These are phyloP conservation scores for Ophiocordyceps unilateralis DNA, from an alignment of 2,329 filamentous ascomycete genomes.

Conservation along the genomic window DNA sequence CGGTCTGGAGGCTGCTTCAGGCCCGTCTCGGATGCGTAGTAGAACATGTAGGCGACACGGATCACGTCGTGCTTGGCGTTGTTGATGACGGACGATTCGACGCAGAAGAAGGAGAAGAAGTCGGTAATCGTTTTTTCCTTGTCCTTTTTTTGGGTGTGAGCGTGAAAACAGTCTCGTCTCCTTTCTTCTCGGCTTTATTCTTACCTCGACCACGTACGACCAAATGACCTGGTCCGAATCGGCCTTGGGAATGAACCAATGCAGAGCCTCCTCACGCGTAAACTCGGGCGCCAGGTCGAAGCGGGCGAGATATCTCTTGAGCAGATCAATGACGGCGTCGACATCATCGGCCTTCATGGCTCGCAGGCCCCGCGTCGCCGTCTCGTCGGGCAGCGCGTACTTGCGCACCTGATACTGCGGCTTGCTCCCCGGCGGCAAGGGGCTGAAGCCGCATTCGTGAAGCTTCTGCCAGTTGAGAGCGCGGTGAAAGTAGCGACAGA, in stretches of 20 bases:
- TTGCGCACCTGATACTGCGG: conserved; percentile 71
- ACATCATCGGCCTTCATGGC: conserved; percentile 67
- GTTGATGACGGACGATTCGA: conserved; percentile 84
- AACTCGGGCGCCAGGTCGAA: conserved; percentile 79
- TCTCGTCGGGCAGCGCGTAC: conserved; percentile 64
- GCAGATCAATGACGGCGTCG: conserved; percentile 53
- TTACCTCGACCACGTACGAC: conserved; percentile 76
- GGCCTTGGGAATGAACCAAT: conserved; percentile 66
- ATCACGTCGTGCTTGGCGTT: conserved; percentile 62
- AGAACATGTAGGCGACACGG: conserved; percentile 88
- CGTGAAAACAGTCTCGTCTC: background rate
- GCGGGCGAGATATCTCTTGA: conserved; percentile 60
- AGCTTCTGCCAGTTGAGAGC: conserved; percentile 92
- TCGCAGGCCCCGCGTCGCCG: conserved; percentile 58
- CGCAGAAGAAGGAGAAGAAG: conserved; percentile 91
- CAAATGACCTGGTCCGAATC: conserved; percentile 68
- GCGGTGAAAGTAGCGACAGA: conserved; percentile 89
- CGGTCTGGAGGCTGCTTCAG: conserved; percentile 40
- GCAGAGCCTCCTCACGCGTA: conserved; percentile 60
- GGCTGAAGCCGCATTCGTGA: conserved; percentile 86
- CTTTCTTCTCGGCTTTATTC: background rate
- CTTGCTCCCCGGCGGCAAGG: conserved; percentile 67
- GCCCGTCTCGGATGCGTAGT: conserved; percentile 77
- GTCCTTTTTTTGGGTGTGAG: conserved; percentile 16
- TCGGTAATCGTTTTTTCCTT: conserved; percentile 72